Evolutionary conservation across 352 stramenopile genomes (phyloP).

Genomic region (Globisporangium uncinulatum): DNA sequence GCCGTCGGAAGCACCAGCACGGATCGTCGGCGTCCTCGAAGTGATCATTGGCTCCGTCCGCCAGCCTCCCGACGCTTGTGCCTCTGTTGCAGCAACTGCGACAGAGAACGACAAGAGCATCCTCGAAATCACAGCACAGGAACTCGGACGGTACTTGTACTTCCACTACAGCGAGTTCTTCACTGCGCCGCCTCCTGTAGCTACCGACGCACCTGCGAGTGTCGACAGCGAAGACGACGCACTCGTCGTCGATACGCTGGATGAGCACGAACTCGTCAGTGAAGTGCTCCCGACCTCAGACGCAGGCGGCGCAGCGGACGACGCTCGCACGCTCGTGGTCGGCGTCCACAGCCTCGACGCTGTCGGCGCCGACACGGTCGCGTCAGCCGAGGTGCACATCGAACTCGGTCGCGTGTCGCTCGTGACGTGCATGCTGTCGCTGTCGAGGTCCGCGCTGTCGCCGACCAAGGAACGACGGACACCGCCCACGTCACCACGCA

Average conservation of each 20-base stretch:
- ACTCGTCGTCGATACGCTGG: not conserved
- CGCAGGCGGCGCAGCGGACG: slow-evolving; percentile 4
- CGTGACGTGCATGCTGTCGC: slow-evolving; percentile 9
- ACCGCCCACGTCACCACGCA: slow-evolving; percentile 3
- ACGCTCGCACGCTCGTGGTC: slow-evolving; percentile 15
- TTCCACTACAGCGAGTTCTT: slow-evolving; percentile 79
- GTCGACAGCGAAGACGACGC: not conserved
- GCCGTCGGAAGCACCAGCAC: slow-evolving; percentile 15
- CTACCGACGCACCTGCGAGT: slow-evolving; percentile 2
- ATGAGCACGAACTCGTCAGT: not conserved
- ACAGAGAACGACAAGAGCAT: slow-evolving; percentile 67
- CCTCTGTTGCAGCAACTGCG: slow-evolving; percentile 1
- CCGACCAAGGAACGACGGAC: slow-evolving; percentile 19
- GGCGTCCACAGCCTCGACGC: slow-evolving; percentile 11
- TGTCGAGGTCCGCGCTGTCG: slow-evolving; percentile 6
- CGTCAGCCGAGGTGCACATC: slow-evolving; percentile 18
- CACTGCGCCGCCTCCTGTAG: slow-evolving; percentile 13
- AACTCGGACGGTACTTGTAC: slow-evolving; percentile 64
- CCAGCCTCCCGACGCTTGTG: slow-evolving; percentile 3
- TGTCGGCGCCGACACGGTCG: slow-evolving; percentile 7
- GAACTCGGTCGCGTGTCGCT: slow-evolving; percentile 25
- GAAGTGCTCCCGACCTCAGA: slow-evolving; percentile 19
- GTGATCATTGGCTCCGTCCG: slow-evolving; percentile 30
- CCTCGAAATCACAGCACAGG: slow-evolving; percentile 51
- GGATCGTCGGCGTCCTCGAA: slow-evolving; percentile 61